These are phyloP conservation scores for Fistulifera pelliculosa DNA, from an alignment of 108 stramenopile genomes.

Conservation along the genomic window DNA sequence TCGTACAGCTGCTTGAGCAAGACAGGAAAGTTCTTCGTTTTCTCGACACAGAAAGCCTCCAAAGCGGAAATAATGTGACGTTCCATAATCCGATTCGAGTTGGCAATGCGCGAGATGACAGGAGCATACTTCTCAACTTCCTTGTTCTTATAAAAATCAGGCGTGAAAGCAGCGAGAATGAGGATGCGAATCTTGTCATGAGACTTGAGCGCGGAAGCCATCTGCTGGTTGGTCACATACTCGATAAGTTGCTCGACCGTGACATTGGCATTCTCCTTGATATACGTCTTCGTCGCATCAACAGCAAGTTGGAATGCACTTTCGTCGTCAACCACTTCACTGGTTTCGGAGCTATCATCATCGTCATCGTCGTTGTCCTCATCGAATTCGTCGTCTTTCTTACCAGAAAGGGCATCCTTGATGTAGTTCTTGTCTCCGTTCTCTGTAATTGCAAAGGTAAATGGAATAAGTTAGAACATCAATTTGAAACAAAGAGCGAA, in stretches of 20 bases:
- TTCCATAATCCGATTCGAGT: slow-evolving; percentile 69
- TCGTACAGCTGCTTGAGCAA: slow-evolving; percentile 88
- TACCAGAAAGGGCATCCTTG: slow-evolving; percentile 51
- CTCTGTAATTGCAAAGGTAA: slow-evolving; percentile 11
- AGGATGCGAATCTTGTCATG: slow-evolving; percentile 83
- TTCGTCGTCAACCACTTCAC: slow-evolving; percentile 67
- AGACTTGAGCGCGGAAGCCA: slow-evolving; percentile 89
- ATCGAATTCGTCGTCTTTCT: slow-evolving; percentile 38
- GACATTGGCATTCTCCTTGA: slow-evolving; percentile 66
- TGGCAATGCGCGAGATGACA: slow-evolving; percentile 49
- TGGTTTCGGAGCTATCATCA: slow-evolving; percentile 24
- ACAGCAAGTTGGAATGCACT: slow-evolving; percentile 73
- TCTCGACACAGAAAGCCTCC: slow-evolving; percentile 63
- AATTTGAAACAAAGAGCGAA: slow-evolving; percentile 4
- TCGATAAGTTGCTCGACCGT: slow-evolving; percentile 54
- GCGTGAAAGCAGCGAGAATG: slow-evolving; percentile 61
- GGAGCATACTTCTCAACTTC: slow-evolving; percentile 60
- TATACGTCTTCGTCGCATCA: slow-evolving; percentile 64
- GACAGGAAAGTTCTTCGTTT: slow-evolving; percentile 86
- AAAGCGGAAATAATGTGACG: slow-evolving; percentile 77
- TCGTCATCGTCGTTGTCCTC: slow-evolving; percentile 38
- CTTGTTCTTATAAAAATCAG: slow-evolving; percentile 79
- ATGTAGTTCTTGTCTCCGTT: slow-evolving; percentile 54
- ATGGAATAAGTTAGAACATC: background rate
- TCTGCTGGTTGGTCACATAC: slow-evolving; percentile 82